A percentile compares a stretch with the other conserved stretches of the same genome.
phyloP scores from a whole-genome alignment of 257 asterid species.

The Solanum gandarillasii region DNA sequence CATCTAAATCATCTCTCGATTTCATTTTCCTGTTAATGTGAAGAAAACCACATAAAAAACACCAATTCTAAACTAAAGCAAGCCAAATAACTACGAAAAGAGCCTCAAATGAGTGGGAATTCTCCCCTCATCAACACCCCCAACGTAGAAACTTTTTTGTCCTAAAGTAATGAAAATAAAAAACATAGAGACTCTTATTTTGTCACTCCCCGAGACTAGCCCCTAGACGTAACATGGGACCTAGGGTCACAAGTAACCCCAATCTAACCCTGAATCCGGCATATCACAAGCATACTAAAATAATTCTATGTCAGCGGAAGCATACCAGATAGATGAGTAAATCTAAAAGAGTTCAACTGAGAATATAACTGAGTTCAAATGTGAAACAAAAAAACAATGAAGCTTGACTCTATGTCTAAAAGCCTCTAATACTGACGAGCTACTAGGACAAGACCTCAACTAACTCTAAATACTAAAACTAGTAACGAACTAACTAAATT shows the following conservation, averaged over 20 bases:
- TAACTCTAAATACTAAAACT: not conserved
- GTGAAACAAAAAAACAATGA: not conserved
- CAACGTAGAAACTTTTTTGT: too few species aligned
- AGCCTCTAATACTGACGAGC: not conserved
- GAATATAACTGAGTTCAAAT: not conserved
- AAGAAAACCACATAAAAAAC: not conserved
- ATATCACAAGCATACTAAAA: not conserved
- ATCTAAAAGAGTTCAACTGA: not conserved
- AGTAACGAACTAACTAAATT: too few species aligned
- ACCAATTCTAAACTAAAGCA: not conserved
- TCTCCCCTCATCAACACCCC: not conserved
- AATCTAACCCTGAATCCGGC: too few species aligned
- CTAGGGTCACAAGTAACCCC: not conserved
- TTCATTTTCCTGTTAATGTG: not conserved
- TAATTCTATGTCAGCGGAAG: not conserved
- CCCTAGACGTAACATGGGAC: not conserved
- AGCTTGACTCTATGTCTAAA: not conserved
- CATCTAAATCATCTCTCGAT: not conserved
- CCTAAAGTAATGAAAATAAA: not conserved
- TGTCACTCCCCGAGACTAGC: not conserved
- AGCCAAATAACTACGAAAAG: not conserved
- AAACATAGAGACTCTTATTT: too few species aligned
- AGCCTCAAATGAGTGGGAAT: not conserved
- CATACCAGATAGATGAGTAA: not conserved
- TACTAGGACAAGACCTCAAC: fast-evolving